Evolutionary conservation across 805 yeast genomes (phyloP), one percentile per base, ranked within the genome.

Genomic region (Wickerhamiella parazyma): DNA sequence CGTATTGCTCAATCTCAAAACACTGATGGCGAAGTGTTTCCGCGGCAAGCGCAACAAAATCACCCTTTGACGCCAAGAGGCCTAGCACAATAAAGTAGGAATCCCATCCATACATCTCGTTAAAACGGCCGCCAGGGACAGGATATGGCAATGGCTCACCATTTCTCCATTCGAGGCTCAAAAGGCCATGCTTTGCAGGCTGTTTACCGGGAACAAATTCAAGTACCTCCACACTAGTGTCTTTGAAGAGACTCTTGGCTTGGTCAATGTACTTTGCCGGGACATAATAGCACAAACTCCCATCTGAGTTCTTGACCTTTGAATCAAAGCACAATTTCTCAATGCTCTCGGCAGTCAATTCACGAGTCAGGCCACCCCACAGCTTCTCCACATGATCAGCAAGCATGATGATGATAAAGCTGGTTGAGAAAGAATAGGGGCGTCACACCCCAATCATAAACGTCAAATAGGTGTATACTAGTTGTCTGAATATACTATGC

Each of bases 61-160:
- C 73, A 55, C 81, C 80, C 21, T 73, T 70, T 14, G 31, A 28
- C 14, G 31, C 21, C 20, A 91, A 59, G 34, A 91, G 67, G 1
- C 97, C 98, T 19, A 86, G 61, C 0, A 91, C 74, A 57, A 80
- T 86, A 80, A 91, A 82, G 57, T 91, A 89, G 2, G 95, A 85
- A 60, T 89, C 98, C 98, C 98, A 89, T 12, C 97, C 98, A 56
- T 91, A 89, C 46, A 86, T 71, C 63, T 89, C 98, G 64, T 91
- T 91, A 63, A 89, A 89, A 50, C 98, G 69, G 18, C 98, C 97
- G 14, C 98, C 98, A 1, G 98, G 98, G 19, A 89, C 97, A 14
- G 84, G 81, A 60, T 89, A 89, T 0, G 94, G 95, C 55, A 72
- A 76, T 17, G 86, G 84, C 14, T 56, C 58, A 33, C 73, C 72